Base-by-base conservation (phyloP, 1,284 basidiomycete genomes). In the Rhodotorula sp. region DNA sequence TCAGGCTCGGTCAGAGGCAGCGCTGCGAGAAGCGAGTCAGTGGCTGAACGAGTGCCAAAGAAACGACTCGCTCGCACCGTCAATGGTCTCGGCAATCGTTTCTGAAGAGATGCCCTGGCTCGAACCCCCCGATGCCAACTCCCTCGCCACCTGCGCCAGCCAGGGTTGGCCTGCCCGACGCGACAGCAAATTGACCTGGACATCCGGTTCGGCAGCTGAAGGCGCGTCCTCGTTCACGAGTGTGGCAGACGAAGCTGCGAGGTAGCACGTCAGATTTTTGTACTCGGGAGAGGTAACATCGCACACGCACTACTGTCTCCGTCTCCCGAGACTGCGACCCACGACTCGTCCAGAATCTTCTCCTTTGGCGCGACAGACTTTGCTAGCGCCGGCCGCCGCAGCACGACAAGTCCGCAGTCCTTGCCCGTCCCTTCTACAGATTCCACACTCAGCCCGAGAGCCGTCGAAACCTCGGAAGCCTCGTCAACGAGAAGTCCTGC, bases 1-100 rank as follows among this genome's bases (percentile, higher is more conserved):
- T 77, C 72, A 0, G 76, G 76, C 68, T 76, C 76, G 8, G 66
- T n/a, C 19, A 76, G 44, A 3, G 68, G 68, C 10, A 70, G 62
- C 3, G 64, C 68, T 70, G 56, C 39, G 11, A 13, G 32, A 24
- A 4, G 47, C 55, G 15, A 48, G 52, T 27, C 17, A 29, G 6
- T 20, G 29, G n/a, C 9, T 13, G 10, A 39, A 24, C 22, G n/a
- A 20, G 27, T 27, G 10, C 11, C 13, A 17, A n/a, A 17, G 29
- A 8, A 17, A 32, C 53, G n/a, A 11, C 44, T 36, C 22, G 30
- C 57, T 20, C 72, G 34, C 49, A 73, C 75, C 56, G 27, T 76
- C 71, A 5, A 75, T 61, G 19, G 52, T 32, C 29, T 54, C 58
- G 4, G 64, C 32, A 8, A 72, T 46, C 15, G 39, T 13, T 20